Conservation (phyloP, 2,329 filamentous ascomycete genomes). For the Lecanicillium sp. region DNA sequence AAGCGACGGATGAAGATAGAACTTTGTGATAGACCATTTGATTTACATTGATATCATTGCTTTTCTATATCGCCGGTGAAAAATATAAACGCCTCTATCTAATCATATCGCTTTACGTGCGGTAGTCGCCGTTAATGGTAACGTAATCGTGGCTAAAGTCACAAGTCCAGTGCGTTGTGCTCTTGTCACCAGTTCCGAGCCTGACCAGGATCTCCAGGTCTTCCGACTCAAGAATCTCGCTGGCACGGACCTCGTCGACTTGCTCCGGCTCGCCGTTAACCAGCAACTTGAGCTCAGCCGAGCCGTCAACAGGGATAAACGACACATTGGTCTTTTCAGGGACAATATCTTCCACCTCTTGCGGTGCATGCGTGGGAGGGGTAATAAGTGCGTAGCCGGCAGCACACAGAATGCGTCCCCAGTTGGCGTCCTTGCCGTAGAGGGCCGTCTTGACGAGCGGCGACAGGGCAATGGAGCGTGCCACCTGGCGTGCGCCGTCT, state of each 20-base stretch:
- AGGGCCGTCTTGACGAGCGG: constrained; percentile 95
- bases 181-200: constrained; percentile 60
- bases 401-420: constrained; percentile 93
- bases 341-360: constrained; percentile 55
- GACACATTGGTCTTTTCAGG: constrained; percentile 69
- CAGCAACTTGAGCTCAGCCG: constrained; percentile 65
- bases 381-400: constrained; percentile 71
- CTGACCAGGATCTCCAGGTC: constrained; percentile 72
- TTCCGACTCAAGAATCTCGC: constrained; percentile 69
- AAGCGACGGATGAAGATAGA: neutral
- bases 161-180: constrained; percentile 75
- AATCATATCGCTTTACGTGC: constrained; percentile 39
- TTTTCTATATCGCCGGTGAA: neutral
- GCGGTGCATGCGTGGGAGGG: constrained; percentile 47
- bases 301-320: constrained; percentile 72
- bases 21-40: no score
- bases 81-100: neutral
- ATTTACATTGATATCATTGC: neutral
- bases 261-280: constrained; percentile 73
- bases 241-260: constrained; percentile 69
- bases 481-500: constrained; percentile 67
- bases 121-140: constrained; percentile 62
- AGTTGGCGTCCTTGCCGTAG: constrained; percentile 96
- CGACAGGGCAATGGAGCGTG: constrained; percentile 80
- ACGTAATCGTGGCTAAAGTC: constrained; percentile 80